A percentile compares a stretch with the other conserved stretches of the same genome.
These are phyloP conservation scores for Pythium diclinum DNA, from an alignment of 352 stramenopile species.

Conservation along the genomic window DNA sequence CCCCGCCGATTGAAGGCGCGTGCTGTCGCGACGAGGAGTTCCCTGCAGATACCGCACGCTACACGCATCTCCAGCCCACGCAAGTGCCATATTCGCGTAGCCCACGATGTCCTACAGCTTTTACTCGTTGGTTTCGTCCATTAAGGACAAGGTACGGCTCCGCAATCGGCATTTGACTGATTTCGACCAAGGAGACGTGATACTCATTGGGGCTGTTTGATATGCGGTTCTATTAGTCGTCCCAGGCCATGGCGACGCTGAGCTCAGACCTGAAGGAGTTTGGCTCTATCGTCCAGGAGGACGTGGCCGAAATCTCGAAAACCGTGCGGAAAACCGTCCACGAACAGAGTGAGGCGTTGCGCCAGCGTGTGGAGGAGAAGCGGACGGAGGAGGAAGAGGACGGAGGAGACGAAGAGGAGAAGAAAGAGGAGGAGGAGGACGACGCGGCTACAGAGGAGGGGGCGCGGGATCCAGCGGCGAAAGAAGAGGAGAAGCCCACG, in stretches of 20 bases:
- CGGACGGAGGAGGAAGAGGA: constrained; percentile 23
- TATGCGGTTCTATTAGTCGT: constrained; percentile 33
- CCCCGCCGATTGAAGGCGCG: constrained; percentile 2
- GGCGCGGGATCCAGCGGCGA: constrained; percentile 8
- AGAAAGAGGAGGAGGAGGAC: constrained; percentile 8
- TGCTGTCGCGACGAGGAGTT: not conserved
- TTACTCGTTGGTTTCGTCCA: constrained; percentile 39
- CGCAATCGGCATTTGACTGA: not conserved
- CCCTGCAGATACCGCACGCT: not conserved
- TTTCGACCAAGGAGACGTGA: too few relatives aligned
- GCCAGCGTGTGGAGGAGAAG: constrained; percentile 33
- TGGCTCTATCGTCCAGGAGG: constrained; percentile 60
- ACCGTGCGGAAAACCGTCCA: constrained; percentile 48
- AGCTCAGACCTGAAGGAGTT: constrained; percentile 75
- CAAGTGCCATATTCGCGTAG: not conserved
- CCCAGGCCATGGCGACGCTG: constrained; percentile 68
- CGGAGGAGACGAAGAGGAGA: not conserved
- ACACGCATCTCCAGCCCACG: not conserved
- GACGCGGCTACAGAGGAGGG: not conserved
- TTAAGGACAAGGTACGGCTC: constrained; percentile 35
- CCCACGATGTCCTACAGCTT: constrained; percentile 42
- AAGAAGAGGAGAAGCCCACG: not conserved
- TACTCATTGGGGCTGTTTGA: not conserved
- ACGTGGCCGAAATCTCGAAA: constrained; percentile 61
- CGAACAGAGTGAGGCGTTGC: constrained; percentile 47